Percentiles rank a stretch among this genome's conserved stretches.
Conservation (phyloP, 306 rosid species). For the Vigna angularis region DNA sequence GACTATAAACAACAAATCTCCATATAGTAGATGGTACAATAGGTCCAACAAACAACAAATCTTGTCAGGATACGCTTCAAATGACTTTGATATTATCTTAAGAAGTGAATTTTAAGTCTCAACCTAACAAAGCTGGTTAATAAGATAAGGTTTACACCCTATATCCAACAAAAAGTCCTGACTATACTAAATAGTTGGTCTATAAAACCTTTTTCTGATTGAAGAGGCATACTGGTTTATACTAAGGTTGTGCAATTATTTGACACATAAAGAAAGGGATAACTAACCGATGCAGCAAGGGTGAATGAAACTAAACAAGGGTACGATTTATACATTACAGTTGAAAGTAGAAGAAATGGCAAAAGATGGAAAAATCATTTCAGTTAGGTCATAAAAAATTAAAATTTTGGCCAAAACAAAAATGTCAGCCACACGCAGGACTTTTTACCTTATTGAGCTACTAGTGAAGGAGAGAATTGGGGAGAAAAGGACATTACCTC, state of each 20-base stretch:
- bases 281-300: constrained; percentile 31
- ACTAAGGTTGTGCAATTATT: constrained; percentile 1
- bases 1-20: too few relatives aligned
- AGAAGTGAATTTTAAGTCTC: too few relatives aligned
- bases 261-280: constrained; percentile 12
- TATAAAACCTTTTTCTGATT: constrained; percentile 23
- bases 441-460: neutral
- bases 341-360: neutral
- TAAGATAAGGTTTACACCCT: too few relatives aligned
- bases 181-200: constrained; percentile 1
- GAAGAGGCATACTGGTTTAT: constrained; percentile 24
- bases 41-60: too few relatives aligned
- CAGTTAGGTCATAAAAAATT: neutral
- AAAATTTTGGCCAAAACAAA: constrained; percentile 5
- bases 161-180: neutral
- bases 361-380: constrained; percentile 5
- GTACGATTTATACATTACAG: neutral
- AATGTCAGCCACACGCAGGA: neutral
- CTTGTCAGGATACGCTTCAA: too few relatives aligned
- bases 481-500: constrained; percentile 64
- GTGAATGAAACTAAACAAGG: constrained; percentile 1
- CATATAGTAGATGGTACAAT: too few relatives aligned
- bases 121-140: too few relatives aligned
- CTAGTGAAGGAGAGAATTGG: neutral
- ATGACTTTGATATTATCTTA: too few relatives aligned